Evolutionary conservation across 2,329 filamentous ascomycete species (phyloP).

Genomic region (Botryosphaeria dothidea): DNA sequence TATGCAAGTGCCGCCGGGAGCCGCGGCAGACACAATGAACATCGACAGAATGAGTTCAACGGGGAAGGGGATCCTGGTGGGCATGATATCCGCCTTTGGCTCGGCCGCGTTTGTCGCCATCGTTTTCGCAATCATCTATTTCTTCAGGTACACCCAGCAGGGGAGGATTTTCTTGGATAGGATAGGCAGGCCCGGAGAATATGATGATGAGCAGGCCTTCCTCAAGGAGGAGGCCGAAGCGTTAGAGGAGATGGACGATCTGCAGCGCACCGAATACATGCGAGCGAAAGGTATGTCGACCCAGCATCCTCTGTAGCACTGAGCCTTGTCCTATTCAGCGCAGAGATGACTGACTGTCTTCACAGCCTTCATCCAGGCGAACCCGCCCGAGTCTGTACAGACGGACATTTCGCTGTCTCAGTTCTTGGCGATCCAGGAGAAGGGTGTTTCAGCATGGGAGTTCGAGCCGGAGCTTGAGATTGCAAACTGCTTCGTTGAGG

Average conservation of each 20-base stretch:
- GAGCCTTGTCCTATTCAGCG: too few species aligned
- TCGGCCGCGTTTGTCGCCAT: slow-evolving; percentile 83
- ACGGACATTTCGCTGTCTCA: slow-evolving; percentile 98
- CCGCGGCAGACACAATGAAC: background rate
- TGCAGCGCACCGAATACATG: slow-evolving; percentile 85
- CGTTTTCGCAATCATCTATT: slow-evolving; percentile 80
- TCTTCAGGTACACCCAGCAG: slow-evolving; percentile 85
- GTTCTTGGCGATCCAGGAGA: slow-evolving; percentile 97
- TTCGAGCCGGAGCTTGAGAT: slow-evolving; percentile 99
- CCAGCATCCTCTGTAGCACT: background rate
- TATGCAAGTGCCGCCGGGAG: slow-evolving; percentile 11
- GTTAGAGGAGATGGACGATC: slow-evolving; percentile 91
- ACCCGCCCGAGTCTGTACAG: slow-evolving; percentile 90
- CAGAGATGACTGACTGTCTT: background rate
- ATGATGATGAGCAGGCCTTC: slow-evolving; percentile 96
- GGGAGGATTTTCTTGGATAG: slow-evolving; percentile 92
- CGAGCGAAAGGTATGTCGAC: slow-evolving; percentile 80
- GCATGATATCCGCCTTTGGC: slow-evolving; percentile 89
- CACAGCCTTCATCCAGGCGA: slow-evolving; percentile 86
- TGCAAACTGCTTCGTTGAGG: slow-evolving; percentile 98
- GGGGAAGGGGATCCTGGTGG: slow-evolving; percentile 85
- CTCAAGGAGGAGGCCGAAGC: slow-evolving; percentile 92
- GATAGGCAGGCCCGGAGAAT: slow-evolving; percentile 90
- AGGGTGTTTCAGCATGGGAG: slow-evolving; percentile 99
- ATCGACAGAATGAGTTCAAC: slow-evolving; percentile 50